These are phyloP conservation scores for Albizia julibrissin DNA, from an alignment of 306 rosid genomes.

Conservation along the genomic window DNA sequence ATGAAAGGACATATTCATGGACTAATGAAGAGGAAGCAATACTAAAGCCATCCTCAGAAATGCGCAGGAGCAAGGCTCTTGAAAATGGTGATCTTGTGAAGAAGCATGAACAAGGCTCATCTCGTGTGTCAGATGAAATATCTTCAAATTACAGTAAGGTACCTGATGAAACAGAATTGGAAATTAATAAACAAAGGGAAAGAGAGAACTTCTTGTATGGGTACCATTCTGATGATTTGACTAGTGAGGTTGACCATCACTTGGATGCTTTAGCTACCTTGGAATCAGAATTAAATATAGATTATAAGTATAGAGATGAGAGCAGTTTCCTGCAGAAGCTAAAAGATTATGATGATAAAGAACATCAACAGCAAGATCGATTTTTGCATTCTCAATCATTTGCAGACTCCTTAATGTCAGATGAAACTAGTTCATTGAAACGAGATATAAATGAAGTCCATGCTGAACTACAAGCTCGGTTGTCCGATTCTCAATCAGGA, in stretches of 20 bases:
- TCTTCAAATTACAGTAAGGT: slow-evolving; percentile 42
- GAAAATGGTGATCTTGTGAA: slow-evolving; percentile 38
- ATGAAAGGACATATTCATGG: slow-evolving; percentile 55
- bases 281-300: slow-evolving; percentile 73
- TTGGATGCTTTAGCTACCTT: slow-evolving; percentile 78
- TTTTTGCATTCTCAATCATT: slow-evolving; percentile 65
- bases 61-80: slow-evolving; percentile 16
- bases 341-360: slow-evolving; percentile 55
- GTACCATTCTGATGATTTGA: slow-evolving; percentile 66
- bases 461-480: slow-evolving; percentile 27
- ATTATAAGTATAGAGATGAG: slow-evolving; percentile 58
- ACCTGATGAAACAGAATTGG: slow-evolving; percentile 46
- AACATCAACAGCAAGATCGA: slow-evolving; percentile 53
- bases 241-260: slow-evolving; percentile 85
- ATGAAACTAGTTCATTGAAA: slow-evolving; percentile 57
- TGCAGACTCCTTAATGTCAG: slow-evolving; percentile 64
- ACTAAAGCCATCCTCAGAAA: slow-evolving; percentile 43
- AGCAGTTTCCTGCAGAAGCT: slow-evolving; percentile 39
- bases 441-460: slow-evolving; percentile 44
- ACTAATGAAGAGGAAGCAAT: slow-evolving; percentile 45
- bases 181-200: slow-evolving; percentile 50
- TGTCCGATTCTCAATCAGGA: slow-evolving; percentile 33
- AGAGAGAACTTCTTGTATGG: slow-evolving; percentile 50
- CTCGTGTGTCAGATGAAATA: slow-evolving; percentile 42
- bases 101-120: slow-evolving; percentile 48